phyloP scores from a whole-genome alignment of 495 filamentous ascomycete genomes.

The Ascobolus immersus region DNA sequence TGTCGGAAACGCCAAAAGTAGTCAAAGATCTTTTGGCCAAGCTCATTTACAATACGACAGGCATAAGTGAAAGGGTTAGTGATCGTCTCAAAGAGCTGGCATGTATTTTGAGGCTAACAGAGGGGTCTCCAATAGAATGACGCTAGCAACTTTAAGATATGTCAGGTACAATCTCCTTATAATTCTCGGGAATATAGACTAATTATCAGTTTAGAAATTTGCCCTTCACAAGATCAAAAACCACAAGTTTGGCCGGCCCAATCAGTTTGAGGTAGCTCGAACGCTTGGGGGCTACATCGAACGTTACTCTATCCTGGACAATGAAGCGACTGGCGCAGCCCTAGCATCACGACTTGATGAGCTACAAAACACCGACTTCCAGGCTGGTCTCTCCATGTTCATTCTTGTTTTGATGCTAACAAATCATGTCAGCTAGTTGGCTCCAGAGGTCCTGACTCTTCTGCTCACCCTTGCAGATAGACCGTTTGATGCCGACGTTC shows the following conservation, averaged over 20 bases:
- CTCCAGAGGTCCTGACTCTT: slow-evolving; percentile 56
- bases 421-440: slow-evolving; percentile 27
- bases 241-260: slow-evolving; percentile 42
- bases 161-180: slow-evolving; percentile 17
- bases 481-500: slow-evolving; percentile 40
- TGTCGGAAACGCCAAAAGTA: slow-evolving; percentile 8
- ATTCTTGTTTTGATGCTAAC: slow-evolving; percentile 22
- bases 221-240: slow-evolving; percentile 29
- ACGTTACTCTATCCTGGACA: slow-evolving; percentile 55
- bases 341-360: slow-evolving; percentile 34
- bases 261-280: slow-evolving; percentile 63
- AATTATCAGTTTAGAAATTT: slow-evolving; percentile 22
- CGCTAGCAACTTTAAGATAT: slow-evolving; percentile 22
- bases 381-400: slow-evolving; percentile 3
- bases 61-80: slow-evolving; percentile 8
- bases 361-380: slow-evolving; percentile 3
- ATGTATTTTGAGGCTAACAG: slow-evolving; percentile 1
- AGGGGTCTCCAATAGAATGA: slow-evolving; percentile 18
- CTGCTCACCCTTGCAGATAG: slow-evolving; percentile 60
- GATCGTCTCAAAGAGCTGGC: too few species aligned
- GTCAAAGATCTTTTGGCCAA: slow-evolving; percentile 10
- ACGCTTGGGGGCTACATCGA: slow-evolving; percentile 45
- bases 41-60: slow-evolving; percentile 9
- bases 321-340: slow-evolving; percentile 58
- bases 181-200: slow-evolving; percentile 15